Percentiles rank a stretch among this genome's conserved stretches.
Evolutionary conservation across 192 early-diverging fungal species (phyloP).

Genomic region (Dispira parvispora): DNA sequence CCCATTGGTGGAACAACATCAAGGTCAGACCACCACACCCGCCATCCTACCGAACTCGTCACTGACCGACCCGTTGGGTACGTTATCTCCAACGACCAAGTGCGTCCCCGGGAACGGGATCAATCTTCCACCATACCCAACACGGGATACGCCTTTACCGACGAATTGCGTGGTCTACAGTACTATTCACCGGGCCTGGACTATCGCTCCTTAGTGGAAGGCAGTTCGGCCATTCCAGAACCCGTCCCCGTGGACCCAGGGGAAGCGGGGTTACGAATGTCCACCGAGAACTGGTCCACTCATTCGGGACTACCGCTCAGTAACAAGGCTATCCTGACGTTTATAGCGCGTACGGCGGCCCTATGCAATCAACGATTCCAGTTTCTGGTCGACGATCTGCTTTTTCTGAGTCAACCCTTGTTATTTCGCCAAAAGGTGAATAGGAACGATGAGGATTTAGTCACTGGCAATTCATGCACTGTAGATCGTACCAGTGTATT

Average conservation of each 20-base stretch:
- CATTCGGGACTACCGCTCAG: background rate
- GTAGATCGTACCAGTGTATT: background rate
- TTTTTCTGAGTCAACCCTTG: slow-evolving; percentile 3
- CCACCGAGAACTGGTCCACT: background rate
- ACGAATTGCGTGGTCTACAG: background rate
- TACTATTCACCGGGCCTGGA: background rate
- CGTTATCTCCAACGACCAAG: background rate
- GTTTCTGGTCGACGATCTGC: background rate
- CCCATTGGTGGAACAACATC: background rate
- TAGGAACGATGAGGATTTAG: background rate
- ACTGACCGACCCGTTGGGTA: background rate
- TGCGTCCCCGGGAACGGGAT: background rate
- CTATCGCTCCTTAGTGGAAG: background rate
- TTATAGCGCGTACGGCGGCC: slow-evolving; percentile 3
- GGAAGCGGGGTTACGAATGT: background rate
- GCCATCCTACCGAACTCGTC: background rate
- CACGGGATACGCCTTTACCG: background rate
- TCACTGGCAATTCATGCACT: background rate
- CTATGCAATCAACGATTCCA: background rate
- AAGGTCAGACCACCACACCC: background rate
- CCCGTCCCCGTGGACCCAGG: background rate
- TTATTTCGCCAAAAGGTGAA: background rate
- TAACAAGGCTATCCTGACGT: slow-evolving; percentile 8
- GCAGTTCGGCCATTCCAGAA: background rate
- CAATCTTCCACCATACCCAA: background rate